Base-by-base conservation (phyloP, 106 monocot genomes). In the Chionographis japonica region DNA sequence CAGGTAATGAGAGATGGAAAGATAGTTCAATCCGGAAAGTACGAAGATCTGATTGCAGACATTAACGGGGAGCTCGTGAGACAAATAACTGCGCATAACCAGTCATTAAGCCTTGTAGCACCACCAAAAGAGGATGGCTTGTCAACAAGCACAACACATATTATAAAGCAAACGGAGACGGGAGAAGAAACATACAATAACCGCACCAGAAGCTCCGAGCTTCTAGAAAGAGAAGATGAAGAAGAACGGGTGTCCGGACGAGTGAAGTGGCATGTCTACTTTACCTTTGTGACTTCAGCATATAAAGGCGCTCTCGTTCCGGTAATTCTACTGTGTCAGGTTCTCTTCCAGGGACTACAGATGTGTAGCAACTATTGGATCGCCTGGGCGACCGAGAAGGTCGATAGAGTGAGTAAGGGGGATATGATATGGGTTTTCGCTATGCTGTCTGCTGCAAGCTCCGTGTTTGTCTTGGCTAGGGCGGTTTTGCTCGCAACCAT, bases 291-390 rank as follows among this genome's bases (percentile, higher is more conserved):
- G 11, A 86, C 81, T 18, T 79, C 70, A 41, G 91, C 91, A 35
- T 91, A 76, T 52, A 74, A 65, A 58, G 94, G 94, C 57, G 83
- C 83, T 57, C 77, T 91, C 10, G 62, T 95, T 56, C 94, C 94
- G 5, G 72, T 84, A 1, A 81, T 95, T 51, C 63, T 95, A 18
- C 50, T 86, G 0, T 88, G 81, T 60, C 94, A 95, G 54, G 50
- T 81, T 42, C 67, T 91, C 20, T 95, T 95, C 70, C 94, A 88
- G 64, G 85, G 73, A 51, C 46, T 91, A 1, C 94, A 95, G 67
- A 91, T 95, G 50, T 74, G 69, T 10, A 91, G 94, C 77, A 95
- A 86, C 72, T 95, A 88, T 50, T 95, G 94, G 94, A 88, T 94
- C 39, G 90, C 94, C 3, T 94, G 88, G 85, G 90, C 88, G 39